Percentiles rank a stretch among this genome's conserved stretches.
Conservation (phyloP, 176 grass and related monocot species). For the Zea mays region Zm-B73-REFERENCE-NAM-5.0 NC_050102.1:182652001-182652500, state of each 20-base stretch:
- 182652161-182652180: constrained; percentile 6
- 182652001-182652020: constrained; percentile 62
- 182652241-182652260: no score
- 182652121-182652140: constrained; percentile 96
- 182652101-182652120: constrained; percentile 72
- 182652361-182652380: background rate
- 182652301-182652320: background rate
- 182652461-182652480: no score
- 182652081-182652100: constrained; percentile 75
- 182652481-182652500: no score
- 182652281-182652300: background rate
- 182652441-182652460: no score
- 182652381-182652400: no score
- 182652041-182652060: constrained; percentile 77
- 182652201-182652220: background rate
- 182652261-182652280: background rate
- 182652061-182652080: constrained; percentile 67
- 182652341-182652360: no score
- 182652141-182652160: constrained; percentile 72
- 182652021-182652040: constrained; percentile 80
- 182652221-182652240: background rate
- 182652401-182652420: no score
- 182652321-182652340: background rate
- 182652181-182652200: background rate
- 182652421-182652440: no score